Percentiles rank a stretch among this genome's conserved stretches.
Evolutionary conservation across 306 rosid species (phyloP).

Genomic region (Sicyos edulis): DNA sequence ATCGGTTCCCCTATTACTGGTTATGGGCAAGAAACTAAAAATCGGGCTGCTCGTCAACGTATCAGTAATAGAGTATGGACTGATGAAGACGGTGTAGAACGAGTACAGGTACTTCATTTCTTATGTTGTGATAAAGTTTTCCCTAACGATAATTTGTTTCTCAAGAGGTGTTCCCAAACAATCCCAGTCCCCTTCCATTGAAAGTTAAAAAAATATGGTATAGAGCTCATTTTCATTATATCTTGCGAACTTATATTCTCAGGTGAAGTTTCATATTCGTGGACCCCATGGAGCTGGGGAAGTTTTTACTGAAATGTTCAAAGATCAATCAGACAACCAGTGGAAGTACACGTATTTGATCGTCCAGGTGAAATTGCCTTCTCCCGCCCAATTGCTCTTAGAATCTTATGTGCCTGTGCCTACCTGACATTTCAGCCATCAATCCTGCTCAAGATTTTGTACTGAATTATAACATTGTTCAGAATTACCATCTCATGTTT

Average conservation of each 20-base stretch:
- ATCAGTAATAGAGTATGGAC: constrained; percentile 77
- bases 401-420: constrained; percentile 94
- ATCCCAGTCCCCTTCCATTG: background rate
- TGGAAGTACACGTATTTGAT: constrained; percentile 83
- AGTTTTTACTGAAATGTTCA: constrained; percentile 85
- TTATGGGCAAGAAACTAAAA: constrained; percentile 94
- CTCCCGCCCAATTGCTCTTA: constrained; percentile 67
- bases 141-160: background rate
- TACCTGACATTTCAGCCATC: constrained; percentile 30
- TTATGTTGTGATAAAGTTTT: background rate
- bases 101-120: constrained; percentile 61
- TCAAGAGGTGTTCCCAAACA: background rate
- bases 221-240: background rate
- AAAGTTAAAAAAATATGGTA: background rate
- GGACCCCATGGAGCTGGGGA: constrained; percentile 91
- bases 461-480: constrained; percentile 17
- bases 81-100: constrained; percentile 88
- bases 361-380: constrained; percentile 74
- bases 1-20: constrained; percentile 96
- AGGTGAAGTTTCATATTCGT: constrained; percentile 88
- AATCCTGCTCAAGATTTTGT: constrained; percentile 27
- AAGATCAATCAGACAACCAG: constrained; percentile 50
- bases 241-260: constrained; percentile 20
- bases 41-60: constrained; percentile 99
- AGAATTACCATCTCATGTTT: constrained; percentile 12